A percentile compares a stretch with the other conserved stretches of the same genome.
Conservation (phyloP, 495 filamentous ascomycete genomes). For the Hyaloscypha bicolor region DNA sequence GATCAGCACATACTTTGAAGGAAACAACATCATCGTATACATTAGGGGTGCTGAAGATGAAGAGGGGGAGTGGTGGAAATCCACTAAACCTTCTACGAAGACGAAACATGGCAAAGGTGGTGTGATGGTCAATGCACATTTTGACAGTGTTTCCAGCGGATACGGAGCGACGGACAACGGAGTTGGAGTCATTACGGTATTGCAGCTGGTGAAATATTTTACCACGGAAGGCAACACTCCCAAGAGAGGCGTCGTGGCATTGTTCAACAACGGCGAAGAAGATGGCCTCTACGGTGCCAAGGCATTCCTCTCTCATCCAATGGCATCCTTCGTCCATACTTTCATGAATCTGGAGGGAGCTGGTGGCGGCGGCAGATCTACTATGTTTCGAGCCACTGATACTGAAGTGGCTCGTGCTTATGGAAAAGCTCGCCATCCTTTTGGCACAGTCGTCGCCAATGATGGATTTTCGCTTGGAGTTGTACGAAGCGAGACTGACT, state of each 20-base stretch:
- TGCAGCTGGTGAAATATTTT: constrained; percentile 91
- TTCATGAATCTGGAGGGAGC: constrained; percentile 96
- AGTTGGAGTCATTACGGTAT: constrained; percentile 79
- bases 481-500: constrained; percentile 87
- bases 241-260: constrained; percentile 75
- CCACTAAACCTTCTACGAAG: constrained; percentile 37
- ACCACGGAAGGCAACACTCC: constrained; percentile 74
- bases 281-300: constrained; percentile 89
- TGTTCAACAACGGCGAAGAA: constrained; percentile 97
- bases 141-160: constrained; percentile 91
- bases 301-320: constrained; percentile 80
- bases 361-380: constrained; percentile 88
- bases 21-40: constrained; percentile 90
- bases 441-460: constrained; percentile 76
- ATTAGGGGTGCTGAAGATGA: constrained; percentile 80
- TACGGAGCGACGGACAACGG: constrained; percentile 92
- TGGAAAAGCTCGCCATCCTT: constrained; percentile 68
- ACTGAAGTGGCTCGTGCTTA: constrained; percentile 84
- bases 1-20: constrained; percentile 80
- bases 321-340: constrained; percentile 73
- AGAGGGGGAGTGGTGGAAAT: constrained; percentile 64
- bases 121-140: constrained; percentile 93
- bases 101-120: constrained; percentile 64
- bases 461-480: constrained; percentile 82
- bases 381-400: constrained; percentile 84